A percentile compares a stretch with the other conserved stretches of the same genome.
These are phyloP conservation scores for Rostrohypoxylon terebratum DNA, from an alignment of 495 filamentous ascomycete genomes.

Conservation along the genomic window DNA sequence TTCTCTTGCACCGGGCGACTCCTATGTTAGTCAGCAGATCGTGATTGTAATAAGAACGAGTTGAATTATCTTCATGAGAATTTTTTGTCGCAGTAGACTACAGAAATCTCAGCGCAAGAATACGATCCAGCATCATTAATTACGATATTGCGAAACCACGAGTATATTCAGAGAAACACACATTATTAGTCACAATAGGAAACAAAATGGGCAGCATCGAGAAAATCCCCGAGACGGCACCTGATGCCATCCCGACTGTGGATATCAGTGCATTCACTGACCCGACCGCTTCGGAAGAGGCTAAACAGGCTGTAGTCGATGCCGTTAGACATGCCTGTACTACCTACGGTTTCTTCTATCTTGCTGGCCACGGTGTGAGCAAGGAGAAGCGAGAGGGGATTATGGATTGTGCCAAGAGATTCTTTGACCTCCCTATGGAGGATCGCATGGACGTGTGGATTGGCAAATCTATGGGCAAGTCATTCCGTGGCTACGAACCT, in stretches of 20 bases:
- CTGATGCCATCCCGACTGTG: constrained; percentile 48
- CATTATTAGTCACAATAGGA: constrained; percentile 12
- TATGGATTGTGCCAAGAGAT: constrained; percentile 54
- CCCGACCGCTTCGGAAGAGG: constrained; percentile 37
- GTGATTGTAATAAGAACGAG: constrained; percentile 18
- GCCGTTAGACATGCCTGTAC: constrained; percentile 58
- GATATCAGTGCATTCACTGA: constrained; percentile 52
- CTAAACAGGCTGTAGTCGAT: constrained; percentile 33
- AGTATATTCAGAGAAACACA: neutral
- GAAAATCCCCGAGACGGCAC: constrained; percentile 29
- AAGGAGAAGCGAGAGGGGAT: constrained; percentile 45
- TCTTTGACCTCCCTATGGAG: constrained; percentile 62
- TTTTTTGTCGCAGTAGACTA: neutral
- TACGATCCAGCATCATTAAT: neutral
- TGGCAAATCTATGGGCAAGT: constrained; percentile 53
- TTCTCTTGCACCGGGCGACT: constrained; percentile 14
- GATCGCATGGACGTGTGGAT: constrained; percentile 55
- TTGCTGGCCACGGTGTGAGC: constrained; percentile 46
- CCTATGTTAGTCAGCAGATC: constrained; percentile 21
- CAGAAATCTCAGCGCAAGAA: neutral
- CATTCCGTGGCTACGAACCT: constrained; percentile 65
- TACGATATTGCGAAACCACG: constrained; percentile 2
- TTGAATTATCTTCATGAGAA: constrained; percentile 11
- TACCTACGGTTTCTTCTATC: constrained; percentile 63
- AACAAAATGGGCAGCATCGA: constrained; percentile 40